Evolutionary conservation across 129 eudicot genomes (phyloP), one percentile per base, ranked within the genome.

Genomic region (Pulicaria dysenterica): DNA sequence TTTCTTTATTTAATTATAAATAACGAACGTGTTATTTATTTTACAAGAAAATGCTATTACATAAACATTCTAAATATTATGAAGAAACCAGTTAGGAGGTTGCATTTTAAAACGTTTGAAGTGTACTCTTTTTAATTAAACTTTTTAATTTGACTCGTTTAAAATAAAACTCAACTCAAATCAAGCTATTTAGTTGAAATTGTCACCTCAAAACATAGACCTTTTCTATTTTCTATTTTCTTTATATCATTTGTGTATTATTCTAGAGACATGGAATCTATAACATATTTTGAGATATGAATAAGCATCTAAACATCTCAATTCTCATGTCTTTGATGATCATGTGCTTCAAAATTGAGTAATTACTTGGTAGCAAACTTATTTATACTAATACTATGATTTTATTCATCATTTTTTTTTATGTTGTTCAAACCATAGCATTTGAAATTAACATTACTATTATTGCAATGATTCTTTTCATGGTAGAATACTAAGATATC

Each of bases 221-320:
- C 16, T 42, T 38, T 2, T 36, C 11, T 16, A 9, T 42, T 38
- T 2, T 36, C 11, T 16, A 9, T 4, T 31, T 56, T 8, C n/a
- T 4, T 12, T 41, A 6, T 44, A 59, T 19, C 8, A 38, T 82
- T 7, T 17, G 36, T 6, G 2, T 73, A 3, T 49, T 75, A 31
- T 47, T 41, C 12, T 84, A 92, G 95, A 89, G 82, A 8, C 79
- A 81, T 51, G 96, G 91, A 62, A 85, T 92, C 75, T 92, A 92
- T 58, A 87, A 89, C 80, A 83, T 89, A n/a, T n/a, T n/a, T n/a
- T n/a, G n/a, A n/a, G n/a, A n/a, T n/a, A n/a, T n/a, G 91, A 77
- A 81, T 89, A 73, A 81, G 46, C 64, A 64, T 75, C 15, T 13
- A 41, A 54, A 39, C 7, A 24, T 24, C 31, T 24, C 2, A 24